A percentile compares a stretch with the other conserved stretches of the same genome.
These are phyloP conservation scores for Sophora flavescens DNA, from an alignment of 306 rosid species.

Conservation along the genomic window DNA sequence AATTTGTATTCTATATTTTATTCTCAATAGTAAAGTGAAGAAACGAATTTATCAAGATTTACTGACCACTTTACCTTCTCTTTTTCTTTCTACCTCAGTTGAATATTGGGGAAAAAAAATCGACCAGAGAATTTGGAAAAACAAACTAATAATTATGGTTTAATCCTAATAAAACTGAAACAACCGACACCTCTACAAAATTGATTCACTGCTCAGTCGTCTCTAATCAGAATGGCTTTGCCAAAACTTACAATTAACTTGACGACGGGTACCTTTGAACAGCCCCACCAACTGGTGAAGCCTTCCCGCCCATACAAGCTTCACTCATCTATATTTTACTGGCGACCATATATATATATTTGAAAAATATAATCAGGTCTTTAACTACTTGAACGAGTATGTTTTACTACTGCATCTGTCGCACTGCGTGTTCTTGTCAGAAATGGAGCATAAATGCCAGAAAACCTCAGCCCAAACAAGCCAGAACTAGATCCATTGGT, in stretches of 20 bases:
- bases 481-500: slow-evolving; percentile 61
- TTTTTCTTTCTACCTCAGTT: slow-evolving; percentile 26
- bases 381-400: slow-evolving; percentile 57
- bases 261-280: slow-evolving; percentile 14
- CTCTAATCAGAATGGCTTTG: slow-evolving; percentile 54
- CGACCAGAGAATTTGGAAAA: not conserved
- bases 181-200: slow-evolving; percentile 64
- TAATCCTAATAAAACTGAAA: slow-evolving; percentile 42
- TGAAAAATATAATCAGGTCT: slow-evolving; percentile 28
- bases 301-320: slow-evolving; percentile 31
- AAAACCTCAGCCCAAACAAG: slow-evolving; percentile 59
- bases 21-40: slow-evolving; percentile 25
- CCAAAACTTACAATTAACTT: slow-evolving; percentile 43
- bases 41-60: slow-evolving; percentile 16
- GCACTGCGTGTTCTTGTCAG: slow-evolving; percentile 79
- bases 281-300: slow-evolving; percentile 27
- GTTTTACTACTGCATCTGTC: slow-evolving; percentile 62
- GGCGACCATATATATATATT: not conserved
- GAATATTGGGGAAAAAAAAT: not conserved
- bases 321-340: slow-evolving; percentile 36
- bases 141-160: slow-evolving; percentile 27
- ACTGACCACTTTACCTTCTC: not conserved
- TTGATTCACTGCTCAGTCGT: slow-evolving; percentile 58
- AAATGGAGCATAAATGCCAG: slow-evolving; percentile 53
- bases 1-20: slow-evolving; percentile 12